Percentiles rank a stretch among this genome's conserved stretches.
Evolutionary conservation across 2,329 filamentous ascomycete species (phyloP).

Genomic region (Phoma sp.): DNA sequence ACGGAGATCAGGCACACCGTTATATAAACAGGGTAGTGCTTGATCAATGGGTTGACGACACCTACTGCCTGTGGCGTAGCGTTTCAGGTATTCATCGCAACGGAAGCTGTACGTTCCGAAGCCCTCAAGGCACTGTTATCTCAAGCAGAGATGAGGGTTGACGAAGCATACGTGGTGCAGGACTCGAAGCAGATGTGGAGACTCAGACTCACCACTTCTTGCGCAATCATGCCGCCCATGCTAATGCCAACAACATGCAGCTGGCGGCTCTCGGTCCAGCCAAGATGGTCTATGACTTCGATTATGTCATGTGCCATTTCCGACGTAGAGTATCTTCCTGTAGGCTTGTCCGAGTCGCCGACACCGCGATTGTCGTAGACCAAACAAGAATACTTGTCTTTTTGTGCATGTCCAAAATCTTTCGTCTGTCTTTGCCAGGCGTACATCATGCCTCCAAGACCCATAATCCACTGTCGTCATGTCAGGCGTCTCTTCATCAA

Average conservation of each 20-base stretch:
- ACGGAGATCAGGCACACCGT: conserved; percentile 8
- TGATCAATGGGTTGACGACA: conserved; percentile 20
- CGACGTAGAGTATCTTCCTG: conserved; percentile 77
- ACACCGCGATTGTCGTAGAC: conserved; percentile 86
- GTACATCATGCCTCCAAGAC: conserved; percentile 70
- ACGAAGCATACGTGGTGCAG: conserved; percentile 10
- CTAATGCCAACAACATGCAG: conserved; percentile 78
- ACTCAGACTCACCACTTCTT: conserved; percentile 68
- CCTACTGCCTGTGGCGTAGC: conserved; percentile 23
- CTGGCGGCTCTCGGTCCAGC: conserved; percentile 66
- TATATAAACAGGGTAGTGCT: conserved; percentile 34
- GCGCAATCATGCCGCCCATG: conserved; percentile 91
- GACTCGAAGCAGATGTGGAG: conserved; percentile 1
- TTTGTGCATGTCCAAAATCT: conserved; percentile 76
- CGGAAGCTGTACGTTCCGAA: conserved; percentile 39
- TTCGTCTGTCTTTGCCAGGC: conserved; percentile 85
- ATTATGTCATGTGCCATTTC: conserved; percentile 83
- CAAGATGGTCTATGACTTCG: conserved; percentile 71
- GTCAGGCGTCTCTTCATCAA: conserved; percentile 16
- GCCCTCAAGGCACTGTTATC: neutral
- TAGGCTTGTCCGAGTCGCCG: conserved; percentile 77
- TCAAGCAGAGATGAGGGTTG: neutral
- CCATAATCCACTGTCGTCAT: conserved; percentile 73
- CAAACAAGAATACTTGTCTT: conserved; percentile 72
- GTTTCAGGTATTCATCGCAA: conserved; percentile 17